Base-by-base conservation (phyloP, 2,329 filamentous ascomycete genomes). In the Zymoseptoria tritici region DNA sequence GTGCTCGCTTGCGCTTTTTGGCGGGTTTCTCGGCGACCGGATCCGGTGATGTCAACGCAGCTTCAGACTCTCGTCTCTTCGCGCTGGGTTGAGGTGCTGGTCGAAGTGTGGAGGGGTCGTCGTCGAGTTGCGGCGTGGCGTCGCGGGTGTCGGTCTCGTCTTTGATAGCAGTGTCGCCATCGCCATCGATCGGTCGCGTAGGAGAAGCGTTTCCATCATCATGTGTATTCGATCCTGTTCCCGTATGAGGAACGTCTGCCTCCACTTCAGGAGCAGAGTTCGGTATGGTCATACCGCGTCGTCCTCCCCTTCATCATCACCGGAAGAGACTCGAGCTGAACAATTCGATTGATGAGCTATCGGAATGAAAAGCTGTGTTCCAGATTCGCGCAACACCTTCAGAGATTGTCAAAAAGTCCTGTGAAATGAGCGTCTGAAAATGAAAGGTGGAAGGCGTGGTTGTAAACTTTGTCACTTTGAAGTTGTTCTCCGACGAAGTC, bases 1-100 rank as follows among this genome's bases (percentile, higher is more conserved):
- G 59, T 20, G 54, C 64, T 13, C 70, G 73, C 72, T 85, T 85
- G 63, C 85, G 85, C 71, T 87, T 84, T 75, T 91, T 91, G 16
- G 79, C 74, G 24, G 74, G 58, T 54, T 70, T 29, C 52, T 64
- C 63, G 11, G 57, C 5, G 36, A 16, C n/a, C 13, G 36, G 3
- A 19, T 57, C 55, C 36, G 62, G 60, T 50, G 56, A 60, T n/a
- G 58, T 60, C 57, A 66, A 62, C 8, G 62, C 60, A 29, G 62
- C 64, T 55, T 67, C 65, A 20, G 67, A 69, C 59, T 71, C 69
- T 49, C 65, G 60, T 60, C 68, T 60, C 63, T 68, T 71, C 52
- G 58, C 62, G 57, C 68, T 73, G 68, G 67, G 66, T 52, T 54
- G 60, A 11, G 66, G 64, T 22, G 61, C 61, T n/a, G 65, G 70